A percentile compares a stretch with the other conserved stretches of the same genome.
Evolutionary conservation across 495 filamentous ascomycete species (phyloP).

Genomic region (Parathielavia appendiculata): DNA sequence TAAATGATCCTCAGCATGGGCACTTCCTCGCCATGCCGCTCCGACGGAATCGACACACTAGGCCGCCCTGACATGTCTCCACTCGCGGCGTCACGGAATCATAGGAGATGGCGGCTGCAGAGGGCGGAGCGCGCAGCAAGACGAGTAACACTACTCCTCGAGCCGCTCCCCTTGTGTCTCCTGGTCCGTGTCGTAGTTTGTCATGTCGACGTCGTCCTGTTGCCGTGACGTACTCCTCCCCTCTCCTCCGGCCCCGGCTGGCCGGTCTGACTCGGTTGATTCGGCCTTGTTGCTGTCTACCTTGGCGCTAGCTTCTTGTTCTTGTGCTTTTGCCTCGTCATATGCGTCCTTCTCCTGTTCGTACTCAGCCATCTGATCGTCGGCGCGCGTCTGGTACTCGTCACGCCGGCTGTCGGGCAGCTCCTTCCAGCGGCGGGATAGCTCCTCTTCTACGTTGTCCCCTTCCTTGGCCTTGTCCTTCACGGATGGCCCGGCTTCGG

Average conservation of each 20-base stretch:
- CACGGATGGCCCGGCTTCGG: slow-evolving; percentile 38
- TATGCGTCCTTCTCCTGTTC: slow-evolving; percentile 41
- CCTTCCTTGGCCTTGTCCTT: slow-evolving; percentile 36
- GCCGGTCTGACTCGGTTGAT: slow-evolving; percentile 4
- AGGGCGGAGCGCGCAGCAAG: background rate
- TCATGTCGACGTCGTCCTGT: slow-evolving; percentile 45
- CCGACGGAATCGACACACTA: too few relatives aligned
- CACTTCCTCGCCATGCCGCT: too few relatives aligned
- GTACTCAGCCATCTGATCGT: slow-evolving; percentile 38
- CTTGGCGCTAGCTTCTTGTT: slow-evolving; percentile 20
- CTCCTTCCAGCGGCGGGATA: slow-evolving; percentile 48
- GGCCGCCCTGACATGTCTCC: too few relatives aligned
- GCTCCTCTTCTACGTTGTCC: slow-evolving; percentile 40
- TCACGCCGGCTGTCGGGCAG: slow-evolving; percentile 42
- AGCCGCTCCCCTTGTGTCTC: slow-evolving; percentile 32
- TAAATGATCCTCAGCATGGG: too few relatives aligned
- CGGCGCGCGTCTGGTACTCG: slow-evolving; percentile 40
- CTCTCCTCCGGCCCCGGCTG: slow-evolving; percentile 17
- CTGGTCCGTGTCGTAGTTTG: slow-evolving; percentile 35
- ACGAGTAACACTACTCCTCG: slow-evolving; percentile 19
- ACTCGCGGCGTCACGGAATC: too few relatives aligned
- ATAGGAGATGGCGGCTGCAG: background rate
- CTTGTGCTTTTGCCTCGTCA: slow-evolving; percentile 26
- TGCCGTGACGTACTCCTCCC: slow-evolving; percentile 20
- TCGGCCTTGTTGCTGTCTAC: slow-evolving; percentile 20